These are phyloP conservation scores for Alnus glutinosa DNA, from an alignment of 306 rosid species.

Conservation along the genomic window DNA sequence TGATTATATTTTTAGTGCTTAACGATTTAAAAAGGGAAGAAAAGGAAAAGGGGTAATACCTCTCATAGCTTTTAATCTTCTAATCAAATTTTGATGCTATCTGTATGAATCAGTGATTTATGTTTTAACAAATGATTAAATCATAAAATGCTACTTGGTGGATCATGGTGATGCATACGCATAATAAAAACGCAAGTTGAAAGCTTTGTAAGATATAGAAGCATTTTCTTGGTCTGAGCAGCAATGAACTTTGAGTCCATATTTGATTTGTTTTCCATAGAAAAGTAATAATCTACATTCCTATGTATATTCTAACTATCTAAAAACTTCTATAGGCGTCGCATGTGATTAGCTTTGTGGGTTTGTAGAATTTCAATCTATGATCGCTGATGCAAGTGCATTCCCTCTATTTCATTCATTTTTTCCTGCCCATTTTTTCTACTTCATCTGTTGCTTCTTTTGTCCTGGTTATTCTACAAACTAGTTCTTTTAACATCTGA, in stretches of 20 bases:
- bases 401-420: not conserved
- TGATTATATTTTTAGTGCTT: not conserved
- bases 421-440: not conserved
- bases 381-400: not conserved
- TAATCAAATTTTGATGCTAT: not conserved
- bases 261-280: not conserved
- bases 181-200: not conserved
- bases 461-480: constrained; percentile 23
- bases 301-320: not conserved
- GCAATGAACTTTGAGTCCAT: not conserved
- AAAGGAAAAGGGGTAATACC: not conserved
- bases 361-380: not conserved
- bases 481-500: constrained; percentile 13
- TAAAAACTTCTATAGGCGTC: not conserved
- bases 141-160: not conserved
- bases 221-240: not conserved
- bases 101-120: not conserved
- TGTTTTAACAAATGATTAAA: not conserved
- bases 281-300: not conserved
- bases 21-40: not conserved
- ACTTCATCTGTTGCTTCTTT: not conserved
- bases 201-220: not conserved
- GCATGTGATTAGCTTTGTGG: not conserved
- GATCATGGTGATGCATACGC: not conserved
- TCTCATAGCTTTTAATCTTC: not conserved